A percentile compares a stretch with the other conserved stretches of the same genome.
Conservation (phyloP, 2,329 filamentous ascomycete species). For the Fusarium nurragi region DNA sequence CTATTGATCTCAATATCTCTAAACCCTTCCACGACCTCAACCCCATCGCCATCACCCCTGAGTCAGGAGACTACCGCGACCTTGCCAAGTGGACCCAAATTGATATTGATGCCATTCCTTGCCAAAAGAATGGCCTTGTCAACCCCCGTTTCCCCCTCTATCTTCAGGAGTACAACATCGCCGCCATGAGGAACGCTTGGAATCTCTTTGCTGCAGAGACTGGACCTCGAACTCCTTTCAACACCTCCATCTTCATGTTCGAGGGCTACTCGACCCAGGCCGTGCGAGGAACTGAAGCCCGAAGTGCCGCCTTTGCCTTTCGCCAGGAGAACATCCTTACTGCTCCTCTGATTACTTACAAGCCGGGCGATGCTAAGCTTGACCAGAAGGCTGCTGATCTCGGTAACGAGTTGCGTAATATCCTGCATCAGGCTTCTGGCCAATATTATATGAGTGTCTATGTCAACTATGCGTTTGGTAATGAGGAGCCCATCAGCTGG, state of each 20-base stretch:
- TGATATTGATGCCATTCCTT: slow-evolving; percentile 23
- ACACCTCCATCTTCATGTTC: slow-evolving; percentile 60
- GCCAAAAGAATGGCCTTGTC: slow-evolving; percentile 39
- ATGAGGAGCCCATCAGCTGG: slow-evolving; percentile 53
- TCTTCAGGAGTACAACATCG: slow-evolving; percentile 30
- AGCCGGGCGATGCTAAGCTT: slow-evolving; percentile 11
- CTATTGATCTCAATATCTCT: slow-evolving; percentile 53
- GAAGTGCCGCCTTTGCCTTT: slow-evolving; percentile 36
- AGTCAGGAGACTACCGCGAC: slow-evolving; percentile 37
- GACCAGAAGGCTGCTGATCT: slow-evolving; percentile 35
- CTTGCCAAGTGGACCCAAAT: slow-evolving; percentile 39
- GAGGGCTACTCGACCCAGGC: slow-evolving; percentile 63
- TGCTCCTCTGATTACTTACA: slow-evolving; percentile 38
- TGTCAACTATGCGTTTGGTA: slow-evolving; percentile 63
- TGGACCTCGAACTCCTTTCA: slow-evolving; percentile 23
- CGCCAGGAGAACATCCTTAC: slow-evolving; percentile 37
- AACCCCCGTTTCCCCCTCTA: slow-evolving; percentile 44
- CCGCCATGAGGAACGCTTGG: slow-evolving; percentile 31
- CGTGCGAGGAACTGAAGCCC: slow-evolving; percentile 22
- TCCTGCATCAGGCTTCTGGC: slow-evolving; percentile 25
- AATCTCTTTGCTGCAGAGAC: slow-evolving; percentile 31
- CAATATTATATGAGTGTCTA: slow-evolving; percentile 43
- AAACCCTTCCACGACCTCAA: slow-evolving; percentile 57
- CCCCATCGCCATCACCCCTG: slow-evolving; percentile 48
- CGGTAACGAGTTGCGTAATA: slow-evolving; percentile 26